These are phyloP conservation scores for Henckelia pumila DNA, from an alignment of 257 asterid species.

Conservation along the genomic window DNA sequence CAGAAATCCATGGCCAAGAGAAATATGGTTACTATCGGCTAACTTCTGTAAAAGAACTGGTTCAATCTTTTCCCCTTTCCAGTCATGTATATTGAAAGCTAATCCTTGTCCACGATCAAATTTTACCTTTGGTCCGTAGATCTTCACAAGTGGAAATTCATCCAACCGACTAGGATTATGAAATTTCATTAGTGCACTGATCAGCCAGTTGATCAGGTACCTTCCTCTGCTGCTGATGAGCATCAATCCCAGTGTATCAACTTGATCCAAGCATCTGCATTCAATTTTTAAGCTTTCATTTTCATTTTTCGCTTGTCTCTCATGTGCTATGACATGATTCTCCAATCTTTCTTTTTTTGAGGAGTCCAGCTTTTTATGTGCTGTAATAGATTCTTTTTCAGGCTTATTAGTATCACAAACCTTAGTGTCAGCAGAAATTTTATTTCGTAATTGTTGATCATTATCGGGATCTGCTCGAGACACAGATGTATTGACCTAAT, in stretches of 20 bases:
- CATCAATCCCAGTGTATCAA: slow-evolving; percentile 70
- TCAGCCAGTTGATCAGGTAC: slow-evolving; percentile 80
- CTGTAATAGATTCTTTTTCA: too few relatives aligned
- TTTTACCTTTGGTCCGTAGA: slow-evolving; percentile 83
- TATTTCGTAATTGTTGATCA: too few relatives aligned
- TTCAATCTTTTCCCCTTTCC: slow-evolving; percentile 86
- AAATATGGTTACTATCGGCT: slow-evolving; percentile 67
- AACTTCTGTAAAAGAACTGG: slow-evolving; percentile 82
- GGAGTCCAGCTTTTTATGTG: neutral
- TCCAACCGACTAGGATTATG: slow-evolving; percentile 82
- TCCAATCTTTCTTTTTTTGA: too few relatives aligned
- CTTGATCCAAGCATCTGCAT: slow-evolving; percentile 77
- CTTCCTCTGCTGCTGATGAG: slow-evolving; percentile 63
- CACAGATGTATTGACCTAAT: neutral
- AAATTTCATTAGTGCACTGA: slow-evolving; percentile 66
- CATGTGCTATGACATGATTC: too few relatives aligned
- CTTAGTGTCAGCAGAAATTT: neutral
- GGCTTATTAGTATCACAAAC: too few relatives aligned
- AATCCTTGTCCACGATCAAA: slow-evolving; percentile 84
- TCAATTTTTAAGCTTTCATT: slow-evolving; percentile 23
- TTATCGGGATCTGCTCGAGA: too few relatives aligned
- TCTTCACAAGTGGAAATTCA: slow-evolving; percentile 55
- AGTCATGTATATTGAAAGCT: slow-evolving; percentile 77
- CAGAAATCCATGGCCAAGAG: slow-evolving; percentile 63
- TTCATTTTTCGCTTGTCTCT: too few relatives aligned